Evolutionary conservation across 2,329 filamentous ascomycete genomes (phyloP).

Genomic region (Diaporthe velutina): DNA sequence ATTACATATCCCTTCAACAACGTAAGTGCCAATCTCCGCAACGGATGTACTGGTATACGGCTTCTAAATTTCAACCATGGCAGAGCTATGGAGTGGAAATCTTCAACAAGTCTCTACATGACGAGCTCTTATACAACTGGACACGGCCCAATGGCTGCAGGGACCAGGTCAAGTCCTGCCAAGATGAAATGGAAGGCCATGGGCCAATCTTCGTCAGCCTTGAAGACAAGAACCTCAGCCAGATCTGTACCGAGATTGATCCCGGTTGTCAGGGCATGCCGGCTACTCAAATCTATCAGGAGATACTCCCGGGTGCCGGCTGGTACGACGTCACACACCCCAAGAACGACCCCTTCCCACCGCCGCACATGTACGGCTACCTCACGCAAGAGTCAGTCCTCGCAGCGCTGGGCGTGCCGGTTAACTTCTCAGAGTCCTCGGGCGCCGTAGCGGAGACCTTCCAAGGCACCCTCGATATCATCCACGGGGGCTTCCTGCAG

Average conservation of each 20-base stretch:
- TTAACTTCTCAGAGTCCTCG: conserved; percentile 67
- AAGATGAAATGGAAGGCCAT: conserved; percentile 47
- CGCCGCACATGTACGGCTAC: conserved; percentile 65
- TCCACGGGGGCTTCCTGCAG: conserved; percentile 53
- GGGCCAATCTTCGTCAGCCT: conserved; percentile 42
- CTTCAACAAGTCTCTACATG: conserved; percentile 61
- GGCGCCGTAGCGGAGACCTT: conserved; percentile 61
- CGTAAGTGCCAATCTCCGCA: conserved; percentile 43
- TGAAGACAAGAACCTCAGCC: conserved; percentile 61
- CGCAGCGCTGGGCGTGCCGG: conserved; percentile 67
- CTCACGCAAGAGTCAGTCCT: conserved; percentile 70
- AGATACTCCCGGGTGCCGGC: conserved; percentile 50
- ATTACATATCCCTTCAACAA: conserved; percentile 69
- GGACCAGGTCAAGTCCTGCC: conserved; percentile 66
- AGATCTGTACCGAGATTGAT: conserved; percentile 56
- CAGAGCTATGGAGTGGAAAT: conserved; percentile 62
- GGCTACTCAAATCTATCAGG: conserved; percentile 3
- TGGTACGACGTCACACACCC: conserved; percentile 70
- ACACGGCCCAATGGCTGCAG: conserved; percentile 63
- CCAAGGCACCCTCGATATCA: conserved; percentile 47
- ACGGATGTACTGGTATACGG: no score
- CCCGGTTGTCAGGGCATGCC: neutral
- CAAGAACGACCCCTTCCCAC: conserved; percentile 64
- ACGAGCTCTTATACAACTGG: conserved; percentile 57
- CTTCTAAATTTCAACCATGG: neutral